A percentile compares a stretch with the other conserved stretches of the same genome.
phyloP scores from a whole-genome alignment of 306 rosid genomes.

The Abrus pulchellus region DNA sequence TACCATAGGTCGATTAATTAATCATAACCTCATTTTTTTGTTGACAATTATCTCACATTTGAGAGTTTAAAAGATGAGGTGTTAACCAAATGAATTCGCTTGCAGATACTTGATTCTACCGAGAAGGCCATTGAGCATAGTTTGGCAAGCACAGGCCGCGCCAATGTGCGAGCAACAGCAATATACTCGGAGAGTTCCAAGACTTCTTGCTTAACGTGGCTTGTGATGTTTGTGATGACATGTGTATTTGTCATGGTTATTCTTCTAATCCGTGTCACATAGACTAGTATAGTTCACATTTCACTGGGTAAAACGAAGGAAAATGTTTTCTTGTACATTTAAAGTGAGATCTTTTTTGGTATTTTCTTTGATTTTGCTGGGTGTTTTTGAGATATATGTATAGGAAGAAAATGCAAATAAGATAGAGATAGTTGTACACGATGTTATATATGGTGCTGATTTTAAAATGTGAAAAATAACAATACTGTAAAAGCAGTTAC shows the following conservation, averaged over 20 bases:
- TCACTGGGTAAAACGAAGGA: neutral
- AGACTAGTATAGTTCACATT: neutral
- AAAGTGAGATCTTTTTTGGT: too few relatives aligned
- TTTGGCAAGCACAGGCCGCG: constrained; percentile 69
- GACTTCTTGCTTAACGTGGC: constrained; percentile 91
- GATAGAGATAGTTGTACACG: too few relatives aligned
- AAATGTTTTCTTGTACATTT: too few relatives aligned
- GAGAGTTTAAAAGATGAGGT: neutral
- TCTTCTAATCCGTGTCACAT: constrained; percentile 86
- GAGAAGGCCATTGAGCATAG: constrained; percentile 88
- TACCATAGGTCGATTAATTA: neutral
- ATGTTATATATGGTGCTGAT: too few relatives aligned
- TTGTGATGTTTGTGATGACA: constrained; percentile 72
- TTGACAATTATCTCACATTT: neutral
- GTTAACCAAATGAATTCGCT: constrained; percentile 40
- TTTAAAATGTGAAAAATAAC: too few relatives aligned
- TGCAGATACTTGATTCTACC: constrained; percentile 87
- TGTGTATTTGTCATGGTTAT: constrained; percentile 87
- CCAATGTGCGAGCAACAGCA: too few relatives aligned
- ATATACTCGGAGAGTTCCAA: constrained; percentile 73
- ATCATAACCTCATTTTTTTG: neutral
- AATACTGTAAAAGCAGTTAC: too few relatives aligned
- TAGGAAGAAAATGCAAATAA: too few relatives aligned
- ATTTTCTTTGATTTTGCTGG: too few relatives aligned
- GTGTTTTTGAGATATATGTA: too few relatives aligned